phyloP scores from a whole-genome alignment of 148 eudicot genomes.

The Chenopodium berlandieri region DNA sequence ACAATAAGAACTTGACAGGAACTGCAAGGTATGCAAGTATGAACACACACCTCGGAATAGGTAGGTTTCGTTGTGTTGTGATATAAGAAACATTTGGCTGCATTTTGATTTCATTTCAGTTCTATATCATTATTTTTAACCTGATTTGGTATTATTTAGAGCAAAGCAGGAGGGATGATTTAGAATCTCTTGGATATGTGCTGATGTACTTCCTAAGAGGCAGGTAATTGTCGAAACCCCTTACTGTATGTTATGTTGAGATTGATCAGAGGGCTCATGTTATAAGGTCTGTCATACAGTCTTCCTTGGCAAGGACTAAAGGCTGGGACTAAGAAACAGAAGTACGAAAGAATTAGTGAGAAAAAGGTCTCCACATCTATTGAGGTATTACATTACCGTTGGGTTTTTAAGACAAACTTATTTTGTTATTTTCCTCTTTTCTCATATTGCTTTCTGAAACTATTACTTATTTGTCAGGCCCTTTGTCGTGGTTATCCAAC shows the following conservation, averaged over 20 bases:
- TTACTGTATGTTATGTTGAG: background rate
- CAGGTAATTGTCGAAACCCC: conserved; percentile 47
- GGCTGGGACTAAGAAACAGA: conserved; percentile 93
- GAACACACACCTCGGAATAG: conserved; percentile 97
- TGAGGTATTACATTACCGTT: conserved; percentile 56
- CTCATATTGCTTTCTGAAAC: conserved; percentile 9
- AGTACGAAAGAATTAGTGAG: conserved; percentile 90
- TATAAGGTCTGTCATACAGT: conserved; percentile 32
- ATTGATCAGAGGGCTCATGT: conserved; percentile 19
- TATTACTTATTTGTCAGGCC: conserved; percentile 39
- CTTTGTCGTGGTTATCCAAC: conserved; percentile 85
- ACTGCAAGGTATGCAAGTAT: conserved; percentile 96
- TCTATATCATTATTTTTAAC: conserved; percentile 15
- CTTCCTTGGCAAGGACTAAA: conserved; percentile 99
- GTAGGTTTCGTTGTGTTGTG: conserved; percentile 36
- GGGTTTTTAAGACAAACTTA: background rate
- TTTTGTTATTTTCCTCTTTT: background rate
- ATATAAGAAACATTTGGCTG: background rate
- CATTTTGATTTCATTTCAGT: background rate
- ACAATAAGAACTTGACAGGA: conserved; percentile 94
- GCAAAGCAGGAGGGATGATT: conserved; percentile 96
- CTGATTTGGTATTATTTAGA: conserved; percentile 42
- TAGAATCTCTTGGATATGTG: conserved; percentile 96
- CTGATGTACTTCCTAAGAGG: conserved; percentile 91
- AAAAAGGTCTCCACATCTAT: conserved; percentile 87